Conservation (phyloP, 2,329 filamentous ascomycete genomes). For the Paecilomyces formosus region DNA sequence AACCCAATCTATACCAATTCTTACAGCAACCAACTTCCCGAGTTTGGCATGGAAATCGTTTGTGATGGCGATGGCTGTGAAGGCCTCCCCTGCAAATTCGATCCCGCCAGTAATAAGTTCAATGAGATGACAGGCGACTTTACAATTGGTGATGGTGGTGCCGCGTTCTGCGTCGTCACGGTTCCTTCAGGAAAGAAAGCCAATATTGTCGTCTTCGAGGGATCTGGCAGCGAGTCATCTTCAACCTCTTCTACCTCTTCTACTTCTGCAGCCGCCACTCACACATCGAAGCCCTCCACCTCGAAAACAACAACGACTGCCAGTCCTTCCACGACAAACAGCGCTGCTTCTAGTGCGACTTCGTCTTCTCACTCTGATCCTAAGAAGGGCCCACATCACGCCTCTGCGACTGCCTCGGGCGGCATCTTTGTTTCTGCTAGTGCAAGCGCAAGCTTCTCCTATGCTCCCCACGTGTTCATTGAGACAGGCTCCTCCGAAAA, state of each 20-base stretch:
- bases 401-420: neutral
- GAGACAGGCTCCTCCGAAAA: slow-evolving; percentile 4
- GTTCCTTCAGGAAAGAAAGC: slow-evolving; percentile 60
- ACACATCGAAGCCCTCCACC: slow-evolving; percentile 13
- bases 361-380: neutral
- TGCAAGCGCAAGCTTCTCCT: slow-evolving; percentile 19
- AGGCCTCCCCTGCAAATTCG: slow-evolving; percentile 66
- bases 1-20: slow-evolving; percentile 64
- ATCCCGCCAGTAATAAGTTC: slow-evolving; percentile 49
- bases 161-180: slow-evolving; percentile 69
- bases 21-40: slow-evolving; percentile 52
- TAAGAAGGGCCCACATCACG: neutral
- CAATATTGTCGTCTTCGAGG: slow-evolving; percentile 57
- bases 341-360: neutral
- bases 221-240: slow-evolving; percentile 29
- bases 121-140: slow-evolving; percentile 53
- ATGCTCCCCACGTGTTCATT: slow-evolving; percentile 20
- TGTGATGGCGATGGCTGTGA: slow-evolving; percentile 61
- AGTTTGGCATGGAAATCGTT: slow-evolving; percentile 62
- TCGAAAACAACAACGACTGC: slow-evolving; percentile 2
- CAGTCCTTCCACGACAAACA: slow-evolving; percentile 1
- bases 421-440: slow-evolving; percentile 4
- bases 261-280: slow-evolving; percentile 6
- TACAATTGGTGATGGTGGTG: slow-evolving; percentile 58
- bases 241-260: neutral